Conservation (phyloP, 208 protist species). For the Wallacemonas sp. region DNA sequence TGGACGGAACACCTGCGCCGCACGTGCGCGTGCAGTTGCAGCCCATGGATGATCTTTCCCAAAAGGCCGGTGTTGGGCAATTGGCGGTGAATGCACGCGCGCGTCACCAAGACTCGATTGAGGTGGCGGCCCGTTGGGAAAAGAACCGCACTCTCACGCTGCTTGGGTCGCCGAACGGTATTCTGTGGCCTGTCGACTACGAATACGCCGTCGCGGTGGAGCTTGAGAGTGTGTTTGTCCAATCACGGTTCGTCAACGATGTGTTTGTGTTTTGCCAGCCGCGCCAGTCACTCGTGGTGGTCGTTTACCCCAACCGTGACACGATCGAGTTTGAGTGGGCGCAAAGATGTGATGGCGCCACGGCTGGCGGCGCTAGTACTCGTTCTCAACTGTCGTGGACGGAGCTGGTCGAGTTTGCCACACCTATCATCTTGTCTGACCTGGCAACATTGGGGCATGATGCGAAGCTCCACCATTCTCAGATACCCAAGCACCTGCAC, state of each 20-base stretch:
- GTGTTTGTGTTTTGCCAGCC: slow-evolving; percentile 84
- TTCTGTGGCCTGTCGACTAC: slow-evolving; percentile 81
- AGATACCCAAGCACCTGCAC: slow-evolving; percentile 69
- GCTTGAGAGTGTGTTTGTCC: slow-evolving; percentile 69
- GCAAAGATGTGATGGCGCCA: slow-evolving; percentile 8
- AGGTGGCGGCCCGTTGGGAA: slow-evolving; percentile 74
- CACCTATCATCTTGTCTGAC: slow-evolving; percentile 59
- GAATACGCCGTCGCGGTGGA: slow-evolving; percentile 69
- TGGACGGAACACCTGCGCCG: slow-evolving; percentile 76
- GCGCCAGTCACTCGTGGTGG: slow-evolving; percentile 71
- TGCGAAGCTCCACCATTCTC: slow-evolving; percentile 59
- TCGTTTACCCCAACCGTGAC: slow-evolving; percentile 84
- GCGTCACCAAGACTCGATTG: slow-evolving; percentile 25
- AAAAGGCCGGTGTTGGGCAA: slow-evolving; percentile 62
- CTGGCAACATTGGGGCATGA: slow-evolving; percentile 52
- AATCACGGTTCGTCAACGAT: slow-evolving; percentile 83
- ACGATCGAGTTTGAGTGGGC: slow-evolving; percentile 85
- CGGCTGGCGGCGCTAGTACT: not conserved
- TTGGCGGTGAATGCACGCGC: slow-evolving; percentile 26
- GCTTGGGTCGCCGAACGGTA: slow-evolving; percentile 57
- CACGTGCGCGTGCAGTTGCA: slow-evolving; percentile 50
- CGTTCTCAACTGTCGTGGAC: slow-evolving; percentile 46
- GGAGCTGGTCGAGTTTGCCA: slow-evolving; percentile 61
- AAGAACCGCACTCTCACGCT: slow-evolving; percentile 58
- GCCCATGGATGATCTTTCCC: slow-evolving; percentile 51